Base-by-base conservation (phyloP, 805 yeast species). In the Saccharomycopsis fibuligera region DNA sequence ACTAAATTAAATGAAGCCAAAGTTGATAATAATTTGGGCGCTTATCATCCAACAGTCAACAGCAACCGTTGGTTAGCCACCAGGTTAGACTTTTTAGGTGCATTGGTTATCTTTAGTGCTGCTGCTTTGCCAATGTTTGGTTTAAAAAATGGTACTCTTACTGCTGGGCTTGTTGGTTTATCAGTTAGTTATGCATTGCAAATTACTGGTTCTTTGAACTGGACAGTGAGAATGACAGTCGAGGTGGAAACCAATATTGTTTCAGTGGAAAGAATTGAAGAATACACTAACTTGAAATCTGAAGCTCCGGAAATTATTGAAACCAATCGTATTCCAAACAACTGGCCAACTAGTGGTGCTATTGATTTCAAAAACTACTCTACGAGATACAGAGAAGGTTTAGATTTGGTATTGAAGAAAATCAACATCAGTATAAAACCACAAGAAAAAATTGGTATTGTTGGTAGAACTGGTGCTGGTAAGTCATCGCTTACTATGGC, bases 201-300 rank as follows among this genome's bases (percentile, higher is more conserved):
- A 65, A 77, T 90, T 53, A 93, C 99, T 0, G 96, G 89, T 66
- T 76, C 96, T 0, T 75, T 93, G 66, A 91, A 89, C 65, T 91
- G 97, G 97, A 88, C 93, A 66, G 98, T 93, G 27, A 78, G 99
- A 68, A 91, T 90, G 98, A 87, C 97, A 0, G 99, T 93, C 39
- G 99, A 93, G 59, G 96, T 93, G 41, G 99, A 93, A 66, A 89
- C 97, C 10, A 91, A 89, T 66, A 90, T 93, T 68, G 99, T 93
- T 35, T 86, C 96, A 17, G 96, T 95, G 40, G 99, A 91, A 70
- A 81, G 99, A 68, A 81, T 91, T 47, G 73, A 86, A 66, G 99
- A 91, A 64, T 91, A 90, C 64, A 78, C 95, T 33, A 65, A 68
- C n/a, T 70, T 93, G 53, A 68, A 69, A 35, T 72, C 89, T n/a